Percentiles rank a stretch among this genome's conserved stretches.
phyloP scores from a whole-genome alignment of 768 basidiomycete genomes.

The Pleurotus citrinopileatus region DNA sequence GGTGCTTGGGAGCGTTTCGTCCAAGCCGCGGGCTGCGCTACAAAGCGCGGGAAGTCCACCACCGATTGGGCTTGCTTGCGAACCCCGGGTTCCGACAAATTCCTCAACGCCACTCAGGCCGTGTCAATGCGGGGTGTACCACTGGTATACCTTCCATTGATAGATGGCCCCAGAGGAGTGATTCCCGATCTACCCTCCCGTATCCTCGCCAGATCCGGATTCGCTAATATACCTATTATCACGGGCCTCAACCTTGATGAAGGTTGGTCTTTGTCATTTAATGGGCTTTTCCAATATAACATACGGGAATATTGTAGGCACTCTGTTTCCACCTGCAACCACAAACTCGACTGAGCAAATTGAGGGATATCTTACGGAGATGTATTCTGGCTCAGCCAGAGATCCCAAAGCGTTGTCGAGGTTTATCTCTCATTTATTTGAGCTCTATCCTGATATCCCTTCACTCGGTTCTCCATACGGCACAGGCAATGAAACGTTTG shows the following conservation, averaged over 20 bases:
- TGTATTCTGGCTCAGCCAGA: slow-evolving; percentile 23
- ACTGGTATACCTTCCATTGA: slow-evolving; percentile 29
- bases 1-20: neutral
- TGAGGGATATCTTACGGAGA: slow-evolving; percentile 21
- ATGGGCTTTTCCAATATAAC: neutral
- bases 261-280: slow-evolving; percentile 26
- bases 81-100: neutral
- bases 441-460: slow-evolving; percentile 40
- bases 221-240: slow-evolving; percentile 38
- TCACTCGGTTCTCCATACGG: slow-evolving; percentile 41
- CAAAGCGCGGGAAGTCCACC: neutral
- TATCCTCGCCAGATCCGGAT: slow-evolving; percentile 23
- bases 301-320: slow-evolving; percentile 21
- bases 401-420: slow-evolving; percentile 16
- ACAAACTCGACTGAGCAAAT: slow-evolving; percentile 23
- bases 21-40: neutral
- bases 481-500: slow-evolving; percentile 43
- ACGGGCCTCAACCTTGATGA: slow-evolving; percentile 43
- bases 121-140: neutral
- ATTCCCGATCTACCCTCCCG: slow-evolving; percentile 36
- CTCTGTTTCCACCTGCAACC: slow-evolving; percentile 26
- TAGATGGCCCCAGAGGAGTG: slow-evolving; percentile 39
- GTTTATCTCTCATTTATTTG: slow-evolving; percentile 24
- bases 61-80: neutral
- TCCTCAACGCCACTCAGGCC: neutral